Base-by-base conservation (phyloP, 2,329 filamentous ascomycete species). In the Pseudogymnoascus destructans region DNA sequence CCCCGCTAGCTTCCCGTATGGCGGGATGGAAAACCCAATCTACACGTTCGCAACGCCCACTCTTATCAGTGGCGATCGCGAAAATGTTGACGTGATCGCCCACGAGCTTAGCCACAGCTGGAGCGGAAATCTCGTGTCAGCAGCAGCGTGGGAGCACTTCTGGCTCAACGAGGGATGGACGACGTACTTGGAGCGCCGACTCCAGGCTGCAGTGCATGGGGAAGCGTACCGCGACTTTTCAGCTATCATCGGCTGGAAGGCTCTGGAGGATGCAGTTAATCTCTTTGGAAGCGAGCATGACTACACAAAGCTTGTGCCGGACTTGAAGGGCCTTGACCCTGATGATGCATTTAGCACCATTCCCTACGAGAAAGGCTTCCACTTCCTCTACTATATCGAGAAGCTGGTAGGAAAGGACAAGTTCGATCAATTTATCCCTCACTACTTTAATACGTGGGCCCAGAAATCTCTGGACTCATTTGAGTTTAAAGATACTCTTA, bases 301-400 rank as follows among this genome's bases (percentile, higher is more conserved):
- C 13, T 97, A 93, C 74, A 98, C 93, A 6, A 95, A 95, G 71
- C 79, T 98, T 58, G 83, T 95, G 64, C 80, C 91, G 61, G 84
- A 89, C 69, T 84, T 97, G 63, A 87, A 92, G 69, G 89, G 89
- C 59, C 85, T 93, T 64, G 92, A 97, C 66, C 93, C 93, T 0
- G 93, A 97, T 70, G 93, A 98, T 71, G 88, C 92, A 1, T 98
- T 97, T 74, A 95, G 87, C 64, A 87, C 82, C 23, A 78, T 97
- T 32, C 90, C 93, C 0, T 98, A 98, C 67, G 92, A 97, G 70
- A 97, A 98, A 73, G 92, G 92, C 3, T 97, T 95, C 73, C 87
- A 88, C 68, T 95, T 97, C 71, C 77, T 98, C 49, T 96, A 90
- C 71, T 85, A 91, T 66, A 82, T 98, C 11, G 93, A 98, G 67